Percentiles rank a stretch among this genome's conserved stretches.
phyloP scores from a whole-genome alignment of 139 green algal genomes.

The Coelastrella sp. region DNA sequence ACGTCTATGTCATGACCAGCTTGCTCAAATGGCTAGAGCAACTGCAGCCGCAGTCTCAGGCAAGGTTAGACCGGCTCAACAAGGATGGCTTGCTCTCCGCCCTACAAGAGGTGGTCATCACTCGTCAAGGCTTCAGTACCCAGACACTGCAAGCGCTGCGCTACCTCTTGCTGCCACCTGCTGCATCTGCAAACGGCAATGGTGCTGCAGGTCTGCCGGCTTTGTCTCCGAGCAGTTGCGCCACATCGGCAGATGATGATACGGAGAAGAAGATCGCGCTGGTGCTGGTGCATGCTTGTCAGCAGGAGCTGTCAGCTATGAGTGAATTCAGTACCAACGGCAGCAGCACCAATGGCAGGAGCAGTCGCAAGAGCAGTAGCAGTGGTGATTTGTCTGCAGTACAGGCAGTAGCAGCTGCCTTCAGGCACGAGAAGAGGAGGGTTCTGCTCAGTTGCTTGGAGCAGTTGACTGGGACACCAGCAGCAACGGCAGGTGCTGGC shows the following conservation, averaged over 20 bases:
- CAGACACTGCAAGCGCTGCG: conserved; percentile 61
- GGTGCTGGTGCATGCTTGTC: conserved; percentile 55
- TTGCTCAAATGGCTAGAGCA: conserved; percentile 55
- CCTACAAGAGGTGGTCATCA: conserved; percentile 56
- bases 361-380: neutral
- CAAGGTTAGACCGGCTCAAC: conserved; percentile 49
- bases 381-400: neutral
- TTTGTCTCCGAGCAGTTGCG: neutral
- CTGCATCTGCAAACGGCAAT: neutral
- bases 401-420: conserved; percentile 44
- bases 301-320: conserved; percentile 45
- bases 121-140: conserved; percentile 48
- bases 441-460: conserved; percentile 41
- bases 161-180: conserved; percentile 51
- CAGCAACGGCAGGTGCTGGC: conserved; percentile 12
- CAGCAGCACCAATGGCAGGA: neutral
- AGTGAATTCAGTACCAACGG: neutral
- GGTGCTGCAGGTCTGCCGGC: conserved; percentile 6
- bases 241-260: conserved; percentile 4
- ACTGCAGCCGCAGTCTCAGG: neutral
- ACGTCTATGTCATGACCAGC: conserved; percentile 62
- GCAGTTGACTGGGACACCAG: conserved; percentile 15
- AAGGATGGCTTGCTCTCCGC: conserved; percentile 41
- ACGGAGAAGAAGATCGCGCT: conserved; percentile 50
- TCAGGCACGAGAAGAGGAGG: conserved; percentile 8